A percentile compares a stretch with the other conserved stretches of the same genome.
Evolutionary conservation across 2,329 filamentous ascomycete genomes (phyloP).

Genomic region (Epichloe scottii): DNA sequence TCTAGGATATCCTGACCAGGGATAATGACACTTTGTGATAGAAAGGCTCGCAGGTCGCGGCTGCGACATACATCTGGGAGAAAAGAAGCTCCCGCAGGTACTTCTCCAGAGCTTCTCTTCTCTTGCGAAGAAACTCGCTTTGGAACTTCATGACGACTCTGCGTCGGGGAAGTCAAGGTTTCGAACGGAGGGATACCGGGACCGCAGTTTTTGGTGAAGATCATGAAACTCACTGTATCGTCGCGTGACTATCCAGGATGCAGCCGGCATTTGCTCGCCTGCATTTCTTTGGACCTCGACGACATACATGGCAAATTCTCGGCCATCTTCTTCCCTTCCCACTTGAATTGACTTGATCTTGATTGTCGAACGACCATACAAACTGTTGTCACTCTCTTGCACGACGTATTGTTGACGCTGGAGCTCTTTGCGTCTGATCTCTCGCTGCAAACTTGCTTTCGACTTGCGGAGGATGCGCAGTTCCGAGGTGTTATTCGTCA

Average conservation of each 20-base stretch:
- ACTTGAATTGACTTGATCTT: conserved; percentile 89
- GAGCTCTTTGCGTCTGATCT: conserved; percentile 87
- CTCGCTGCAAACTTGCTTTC: conserved; percentile 81
- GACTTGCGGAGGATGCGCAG: conserved; percentile 86
- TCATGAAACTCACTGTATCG: conserved; percentile 97
- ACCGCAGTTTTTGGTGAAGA: conserved; percentile 76
- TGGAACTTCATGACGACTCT: conserved; percentile 95
- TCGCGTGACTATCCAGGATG: conserved; percentile 82
- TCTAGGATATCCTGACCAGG: conserved; percentile 44
- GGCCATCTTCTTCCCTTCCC: conserved; percentile 79
- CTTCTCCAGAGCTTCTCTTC: conserved; percentile 68
- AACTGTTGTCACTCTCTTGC: conserved; percentile 93
- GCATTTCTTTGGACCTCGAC: conserved; percentile 84
- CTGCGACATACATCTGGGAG: conserved; percentile 91
- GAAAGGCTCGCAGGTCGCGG: conserved; percentile 79
- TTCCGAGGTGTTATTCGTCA: conserved; percentile 94
- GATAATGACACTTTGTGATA: conserved; percentile 75
- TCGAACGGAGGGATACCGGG: conserved; percentile 75
- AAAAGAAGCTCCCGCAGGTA: conserved; percentile 74
- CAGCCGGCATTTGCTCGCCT: conserved; percentile 93
- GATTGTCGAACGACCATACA: conserved; percentile 83
- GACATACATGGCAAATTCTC: conserved; percentile 87
- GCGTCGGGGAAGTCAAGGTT: conserved; percentile 79
- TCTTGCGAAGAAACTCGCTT: conserved; percentile 86
- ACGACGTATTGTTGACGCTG: conserved; percentile 95